phyloP scores from a whole-genome alignment of 208 protist genomes.

The Naegleria fowleri region DNA sequence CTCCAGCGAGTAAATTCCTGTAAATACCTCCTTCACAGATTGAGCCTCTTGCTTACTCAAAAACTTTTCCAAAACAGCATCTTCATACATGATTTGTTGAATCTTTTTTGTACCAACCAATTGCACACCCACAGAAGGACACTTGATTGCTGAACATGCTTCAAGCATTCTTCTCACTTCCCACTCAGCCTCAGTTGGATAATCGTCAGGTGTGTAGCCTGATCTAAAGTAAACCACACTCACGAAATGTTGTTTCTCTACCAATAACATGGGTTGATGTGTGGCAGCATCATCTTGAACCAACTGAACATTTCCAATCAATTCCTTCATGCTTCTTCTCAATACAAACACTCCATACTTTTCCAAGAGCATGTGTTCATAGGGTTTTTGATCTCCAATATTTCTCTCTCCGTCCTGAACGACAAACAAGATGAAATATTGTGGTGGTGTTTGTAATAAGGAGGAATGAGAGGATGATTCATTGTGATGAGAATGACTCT shows the following conservation, averaged over 20 bases:
- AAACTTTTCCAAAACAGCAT: conserved; percentile 43
- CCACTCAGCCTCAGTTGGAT: conserved; percentile 66
- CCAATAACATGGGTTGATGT: not conserved
- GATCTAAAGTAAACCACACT: conserved; percentile 82
- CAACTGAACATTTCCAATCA: conserved; percentile 51
- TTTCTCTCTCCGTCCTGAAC: conserved; percentile 84
- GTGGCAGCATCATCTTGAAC: conserved; percentile 19
- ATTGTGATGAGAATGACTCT: conserved; percentile 34
- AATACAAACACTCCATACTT: conserved; percentile 64
- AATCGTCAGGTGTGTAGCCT: conserved; percentile 82
- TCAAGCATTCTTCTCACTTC: conserved; percentile 63
- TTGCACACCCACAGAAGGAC: conserved; percentile 85
- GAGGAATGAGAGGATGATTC: not conserved
- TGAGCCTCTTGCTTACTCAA: conserved; percentile 49
- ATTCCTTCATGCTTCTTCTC: conserved; percentile 67
- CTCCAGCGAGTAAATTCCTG: conserved; percentile 77
- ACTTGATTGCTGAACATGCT: conserved; percentile 77
- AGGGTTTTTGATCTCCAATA: conserved; percentile 77
- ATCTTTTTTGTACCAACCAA: conserved; percentile 89
- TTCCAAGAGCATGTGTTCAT: conserved; percentile 67
- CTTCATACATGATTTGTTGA: conserved; percentile 78
- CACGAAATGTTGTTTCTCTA: conserved; percentile 48
- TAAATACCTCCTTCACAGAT: conserved; percentile 59
- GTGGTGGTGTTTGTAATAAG: too few relatives aligned
- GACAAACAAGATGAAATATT: conserved; percentile 74